Percentiles rank a stretch among this genome's conserved stretches.
Evolutionary conservation across 805 yeast genomes (phyloP).

Genomic region (baker's yeast (Saccharomyces cerevisiae)): DNA sequence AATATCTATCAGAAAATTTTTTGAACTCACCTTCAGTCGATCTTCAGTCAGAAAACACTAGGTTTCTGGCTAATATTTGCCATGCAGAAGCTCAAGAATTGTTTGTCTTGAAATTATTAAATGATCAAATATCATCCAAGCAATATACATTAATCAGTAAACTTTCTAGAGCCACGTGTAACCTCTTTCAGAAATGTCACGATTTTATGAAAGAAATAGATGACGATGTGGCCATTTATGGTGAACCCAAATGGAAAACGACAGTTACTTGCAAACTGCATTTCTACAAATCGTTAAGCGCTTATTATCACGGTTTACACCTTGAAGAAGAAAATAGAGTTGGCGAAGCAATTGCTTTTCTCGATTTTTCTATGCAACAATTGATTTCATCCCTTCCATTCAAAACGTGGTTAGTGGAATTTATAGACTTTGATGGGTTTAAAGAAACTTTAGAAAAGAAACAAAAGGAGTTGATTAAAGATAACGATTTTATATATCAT

Average conservation of each 20-base stretch:
- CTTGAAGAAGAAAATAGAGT: constrained; percentile 49
- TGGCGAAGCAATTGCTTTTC: constrained; percentile 70
- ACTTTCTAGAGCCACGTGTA: constrained; percentile 56
- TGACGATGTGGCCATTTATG: constrained; percentile 26
- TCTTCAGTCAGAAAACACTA: constrained; percentile 57
- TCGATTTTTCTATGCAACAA: constrained; percentile 43
- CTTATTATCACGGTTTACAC: constrained; percentile 49
- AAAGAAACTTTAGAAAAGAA: constrained; percentile 32
- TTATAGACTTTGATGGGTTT: constrained; percentile 28
- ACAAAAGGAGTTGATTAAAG: constrained; percentile 48
- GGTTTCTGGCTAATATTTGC: constrained; percentile 55
- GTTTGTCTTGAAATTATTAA: constrained; percentile 53
- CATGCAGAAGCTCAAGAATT: constrained; percentile 87
- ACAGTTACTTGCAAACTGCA: constrained; percentile 43
- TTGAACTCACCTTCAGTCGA: constrained; percentile 84
- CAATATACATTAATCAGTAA: constrained; percentile 70
- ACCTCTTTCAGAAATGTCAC: constrained; percentile 45
- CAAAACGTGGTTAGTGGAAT: constrained; percentile 31
- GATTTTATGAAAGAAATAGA: constrained; percentile 37
- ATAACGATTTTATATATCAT: constrained; percentile 86
- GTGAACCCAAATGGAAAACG: constrained; percentile 44
- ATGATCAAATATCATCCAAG: constrained; percentile 32
- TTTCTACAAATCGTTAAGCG: constrained; percentile 52
- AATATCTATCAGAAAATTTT: constrained; percentile 68
- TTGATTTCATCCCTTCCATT: constrained; percentile 22